Percentiles rank a stretch among this genome's conserved stretches.
Evolutionary conservation across 306 rosid genomes (phyloP).

Genomic region (Gleditsia sinensis): DNA sequence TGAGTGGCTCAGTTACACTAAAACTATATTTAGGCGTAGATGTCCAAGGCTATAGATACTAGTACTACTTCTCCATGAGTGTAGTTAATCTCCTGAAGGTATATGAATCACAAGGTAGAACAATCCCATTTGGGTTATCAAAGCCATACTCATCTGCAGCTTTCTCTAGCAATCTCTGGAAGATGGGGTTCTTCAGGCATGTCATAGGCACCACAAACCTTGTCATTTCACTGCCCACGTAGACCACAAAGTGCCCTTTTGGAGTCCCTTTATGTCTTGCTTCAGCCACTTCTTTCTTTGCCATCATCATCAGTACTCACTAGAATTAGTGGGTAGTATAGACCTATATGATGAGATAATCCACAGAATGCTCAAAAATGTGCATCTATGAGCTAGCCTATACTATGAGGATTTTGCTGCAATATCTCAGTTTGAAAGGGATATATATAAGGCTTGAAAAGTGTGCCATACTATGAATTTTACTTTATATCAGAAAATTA

Average conservation of each 20-base stretch:
- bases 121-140: constrained; percentile 30
- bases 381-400: no score
- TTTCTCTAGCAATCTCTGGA: constrained; percentile 40
- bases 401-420: no score
- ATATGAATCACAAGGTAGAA: constrained; percentile 40
- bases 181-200: constrained; percentile 35
- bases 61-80: not conserved
- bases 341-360: no score
- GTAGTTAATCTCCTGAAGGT: constrained; percentile 27
- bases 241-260: constrained; percentile 48
- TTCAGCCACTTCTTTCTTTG: not conserved
- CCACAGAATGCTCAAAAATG: not conserved
- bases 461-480: constrained; percentile 1
- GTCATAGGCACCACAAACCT: constrained; percentile 40
- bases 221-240: constrained; percentile 40
- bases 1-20: not conserved
- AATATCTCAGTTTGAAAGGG: not conserved
- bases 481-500: not conserved
- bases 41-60: not conserved
- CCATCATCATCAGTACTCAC: no score
- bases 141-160: constrained; percentile 48
- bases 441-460: constrained; percentile 6
- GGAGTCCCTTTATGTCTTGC: constrained; percentile 29
- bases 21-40: not conserved
- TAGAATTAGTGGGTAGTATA: not conserved